phyloP scores from a whole-genome alignment of 331 rosid species.

The Cucumis variabilis region DNA sequence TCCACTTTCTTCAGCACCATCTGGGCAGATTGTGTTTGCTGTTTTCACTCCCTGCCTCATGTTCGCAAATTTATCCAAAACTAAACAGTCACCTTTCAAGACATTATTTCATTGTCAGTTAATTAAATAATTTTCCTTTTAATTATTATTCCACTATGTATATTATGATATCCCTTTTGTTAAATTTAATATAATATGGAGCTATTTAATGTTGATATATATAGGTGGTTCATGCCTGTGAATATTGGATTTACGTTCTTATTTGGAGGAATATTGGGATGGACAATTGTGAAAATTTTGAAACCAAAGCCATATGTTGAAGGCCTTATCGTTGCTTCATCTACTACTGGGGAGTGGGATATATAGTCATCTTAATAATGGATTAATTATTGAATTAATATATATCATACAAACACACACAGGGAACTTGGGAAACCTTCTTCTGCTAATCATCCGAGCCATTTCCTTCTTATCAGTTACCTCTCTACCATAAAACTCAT shows the following conservation, averaged over 20 bases:
- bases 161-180: no score
- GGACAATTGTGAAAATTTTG: conserved; percentile 70
- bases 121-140: no score
- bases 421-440: no score
- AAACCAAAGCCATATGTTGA: conserved; percentile 78
- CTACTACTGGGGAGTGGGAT: conserved; percentile 66
- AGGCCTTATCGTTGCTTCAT: conserved; percentile 80
- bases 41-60: conserved; percentile 84
- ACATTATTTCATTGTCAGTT: conserved; percentile 76
- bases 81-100: conserved; percentile 75
- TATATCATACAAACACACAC: no score
- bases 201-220: neutral
- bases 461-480: no score
- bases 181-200: no score
- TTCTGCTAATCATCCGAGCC: no score
- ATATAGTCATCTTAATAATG: no score
- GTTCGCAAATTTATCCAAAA: conserved; percentile 69
- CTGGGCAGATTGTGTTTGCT: conserved; percentile 82
- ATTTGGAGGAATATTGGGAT: conserved; percentile 82
- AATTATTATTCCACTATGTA: no score
- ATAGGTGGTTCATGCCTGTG: conserved; percentile 96
- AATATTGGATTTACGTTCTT: conserved; percentile 76
- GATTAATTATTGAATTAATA: no score
- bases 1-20: no score
- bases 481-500: no score